Evolutionary conservation across 2,329 filamentous ascomycete species (phyloP).

Genomic region (Nemania bipapillata): DNA sequence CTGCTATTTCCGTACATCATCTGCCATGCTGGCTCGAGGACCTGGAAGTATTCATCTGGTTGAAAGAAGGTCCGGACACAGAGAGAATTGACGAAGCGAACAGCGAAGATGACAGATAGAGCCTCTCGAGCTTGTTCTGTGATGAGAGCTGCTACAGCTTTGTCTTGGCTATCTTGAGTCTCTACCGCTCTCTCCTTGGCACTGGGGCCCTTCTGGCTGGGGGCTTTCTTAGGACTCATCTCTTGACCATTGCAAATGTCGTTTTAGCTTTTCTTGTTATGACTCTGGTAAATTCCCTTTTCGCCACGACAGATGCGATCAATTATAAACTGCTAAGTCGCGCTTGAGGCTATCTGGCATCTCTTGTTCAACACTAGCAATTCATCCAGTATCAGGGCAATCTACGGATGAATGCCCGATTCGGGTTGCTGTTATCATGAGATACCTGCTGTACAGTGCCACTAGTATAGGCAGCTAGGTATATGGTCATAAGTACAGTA

Average conservation of each 20-base stretch:
- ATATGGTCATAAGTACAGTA: not conserved
- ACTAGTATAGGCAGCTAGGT: not conserved
- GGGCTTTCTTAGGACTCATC: constrained; percentile 35
- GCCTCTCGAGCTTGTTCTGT: constrained; percentile 52
- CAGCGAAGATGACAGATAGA: constrained; percentile 63
- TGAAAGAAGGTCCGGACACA: constrained; percentile 91
- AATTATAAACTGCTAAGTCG: constrained; percentile 12
- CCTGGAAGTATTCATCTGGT: constrained; percentile 97
- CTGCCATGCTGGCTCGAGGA: constrained; percentile 92
- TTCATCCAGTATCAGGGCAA: constrained; percentile 40
- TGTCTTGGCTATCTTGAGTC: constrained; percentile 31
- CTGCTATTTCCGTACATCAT: constrained; percentile 80
- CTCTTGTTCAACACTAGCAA: constrained; percentile 29
- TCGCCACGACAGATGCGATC: not conserved
- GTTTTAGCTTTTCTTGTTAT: not conserved
- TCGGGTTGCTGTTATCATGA: constrained; percentile 12
- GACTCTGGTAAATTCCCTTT: not conserved
- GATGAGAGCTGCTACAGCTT: constrained; percentile 46
- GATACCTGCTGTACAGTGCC: not conserved
- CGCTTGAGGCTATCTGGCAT: constrained; percentile 47
- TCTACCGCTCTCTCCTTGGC: constrained; percentile 30
- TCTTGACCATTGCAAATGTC: constrained; percentile 27
- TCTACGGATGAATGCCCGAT: constrained; percentile 42
- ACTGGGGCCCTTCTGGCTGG: constrained; percentile 22
- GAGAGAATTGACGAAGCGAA: constrained; percentile 84